These are phyloP conservation scores for Solanum gandarillasii DNA, from an alignment of 257 asterid species.

Conservation along the genomic window DNA sequence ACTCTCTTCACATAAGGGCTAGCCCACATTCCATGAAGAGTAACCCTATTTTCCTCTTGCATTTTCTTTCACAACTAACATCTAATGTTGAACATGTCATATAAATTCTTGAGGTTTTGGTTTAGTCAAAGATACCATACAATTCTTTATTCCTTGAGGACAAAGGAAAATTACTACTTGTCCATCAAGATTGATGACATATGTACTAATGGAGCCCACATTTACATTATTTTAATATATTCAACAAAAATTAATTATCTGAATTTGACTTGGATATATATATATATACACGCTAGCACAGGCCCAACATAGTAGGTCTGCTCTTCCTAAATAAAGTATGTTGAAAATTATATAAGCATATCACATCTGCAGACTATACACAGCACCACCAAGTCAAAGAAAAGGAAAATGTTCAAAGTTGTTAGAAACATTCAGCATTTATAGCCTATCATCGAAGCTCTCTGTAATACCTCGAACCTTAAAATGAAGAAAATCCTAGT, in stretches of 20 bases:
- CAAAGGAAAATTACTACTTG: neutral
- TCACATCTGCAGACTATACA: no score
- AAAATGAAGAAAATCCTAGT: no score
- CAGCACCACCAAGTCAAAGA: no score
- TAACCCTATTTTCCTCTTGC: conserved; percentile 23
- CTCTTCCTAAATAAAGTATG: no score
- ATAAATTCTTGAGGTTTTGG: neutral
- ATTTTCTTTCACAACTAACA: neutral
- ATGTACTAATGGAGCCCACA: neutral
- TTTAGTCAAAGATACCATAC: neutral
- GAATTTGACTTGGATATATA: neutral
- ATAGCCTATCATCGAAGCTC: neutral
- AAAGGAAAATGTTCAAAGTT: no score
- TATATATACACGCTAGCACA: no score
- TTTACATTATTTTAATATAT: no score
- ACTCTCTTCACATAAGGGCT: conserved; percentile 33
- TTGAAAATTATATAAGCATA: no score
- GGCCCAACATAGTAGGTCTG: no score
- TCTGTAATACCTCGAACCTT: no score
- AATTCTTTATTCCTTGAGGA: neutral
- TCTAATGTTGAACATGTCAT: neutral
- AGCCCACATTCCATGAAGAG: conserved; percentile 23
- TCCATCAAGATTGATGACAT: neutral
- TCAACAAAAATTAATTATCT: neutral
- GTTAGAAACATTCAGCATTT: no score